Conservation (phyloP, 768 basidiomycete genomes). For the Xerocomellus dryophilus region DNA sequence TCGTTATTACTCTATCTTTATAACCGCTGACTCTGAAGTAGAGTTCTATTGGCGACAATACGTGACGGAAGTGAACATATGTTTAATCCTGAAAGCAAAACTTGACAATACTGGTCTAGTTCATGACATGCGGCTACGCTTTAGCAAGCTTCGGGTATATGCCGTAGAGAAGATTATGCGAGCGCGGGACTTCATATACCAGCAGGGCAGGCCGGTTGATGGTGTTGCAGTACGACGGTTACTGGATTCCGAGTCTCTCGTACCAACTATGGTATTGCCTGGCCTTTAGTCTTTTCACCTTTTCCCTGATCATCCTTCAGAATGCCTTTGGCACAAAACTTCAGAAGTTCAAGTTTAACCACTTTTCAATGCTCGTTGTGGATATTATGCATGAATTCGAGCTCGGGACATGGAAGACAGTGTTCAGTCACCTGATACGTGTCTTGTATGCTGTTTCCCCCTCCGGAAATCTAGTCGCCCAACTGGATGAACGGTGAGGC, state of each 20-base stretch:
- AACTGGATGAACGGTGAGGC: slow-evolving; percentile 24
- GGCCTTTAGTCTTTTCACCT: neutral
- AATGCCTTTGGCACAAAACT: slow-evolving; percentile 33
- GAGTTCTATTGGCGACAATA: neutral
- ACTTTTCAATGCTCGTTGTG: slow-evolving; percentile 27
- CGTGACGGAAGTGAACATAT: neutral
- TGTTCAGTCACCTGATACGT: slow-evolving; percentile 36
- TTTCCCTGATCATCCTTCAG: slow-evolving; percentile 11
- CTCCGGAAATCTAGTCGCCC: slow-evolving; percentile 5
- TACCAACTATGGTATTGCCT: neutral
- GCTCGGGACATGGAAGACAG: slow-evolving; percentile 37
- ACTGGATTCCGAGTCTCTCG: neutral
- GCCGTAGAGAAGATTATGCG: neutral
- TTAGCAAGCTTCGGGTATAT: neutral
- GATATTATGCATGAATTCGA: slow-evolving; percentile 43
- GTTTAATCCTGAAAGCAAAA: neutral
- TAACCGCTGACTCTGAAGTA: slow-evolving; percentile 22
- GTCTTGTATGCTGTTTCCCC: slow-evolving; percentile 21
- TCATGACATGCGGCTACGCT: slow-evolving; percentile 16
- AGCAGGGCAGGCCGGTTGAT: neutral
- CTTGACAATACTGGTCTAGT: neutral
- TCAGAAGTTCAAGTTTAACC: slow-evolving; percentile 13
- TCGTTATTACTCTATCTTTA: neutral
- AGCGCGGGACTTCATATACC: neutral
- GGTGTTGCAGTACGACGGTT: neutral